These are phyloP conservation scores for Mortierella sp. DNA, from an alignment of 371 early-diverging fungal species.

Conservation along the genomic window DNA sequence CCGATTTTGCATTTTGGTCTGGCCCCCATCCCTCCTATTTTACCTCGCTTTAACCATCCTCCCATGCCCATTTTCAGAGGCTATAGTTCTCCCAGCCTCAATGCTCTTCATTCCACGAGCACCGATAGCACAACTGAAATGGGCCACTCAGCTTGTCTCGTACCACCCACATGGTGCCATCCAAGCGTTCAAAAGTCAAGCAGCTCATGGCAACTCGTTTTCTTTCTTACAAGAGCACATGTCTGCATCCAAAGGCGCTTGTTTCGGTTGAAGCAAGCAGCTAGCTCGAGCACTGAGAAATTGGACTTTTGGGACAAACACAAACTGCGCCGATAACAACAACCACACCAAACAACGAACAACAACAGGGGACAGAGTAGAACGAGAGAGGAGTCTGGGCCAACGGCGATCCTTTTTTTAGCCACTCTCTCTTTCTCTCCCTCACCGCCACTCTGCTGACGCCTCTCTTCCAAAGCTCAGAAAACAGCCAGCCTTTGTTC, in stretches of 20 bases:
- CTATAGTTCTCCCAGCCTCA: not conserved
- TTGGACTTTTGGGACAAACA: conserved; percentile 7
- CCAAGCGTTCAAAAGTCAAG: not conserved
- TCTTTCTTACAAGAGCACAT: not conserved
- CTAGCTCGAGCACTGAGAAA: not conserved
- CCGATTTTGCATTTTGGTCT: not conserved
- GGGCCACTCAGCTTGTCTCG: not conserved
- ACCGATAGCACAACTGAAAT: not conserved
- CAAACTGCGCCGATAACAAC: not conserved
- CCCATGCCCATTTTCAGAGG: not conserved
- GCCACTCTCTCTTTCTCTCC: not conserved
- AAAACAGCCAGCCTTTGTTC: too few relatives aligned
- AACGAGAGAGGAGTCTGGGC: not conserved
- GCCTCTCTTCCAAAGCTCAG: too few relatives aligned
- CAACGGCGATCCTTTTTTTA: not conserved
- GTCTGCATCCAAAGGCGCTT: not conserved
- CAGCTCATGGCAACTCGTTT: too few relatives aligned
- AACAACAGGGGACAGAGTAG: not conserved
- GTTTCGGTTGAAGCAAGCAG: not conserved
- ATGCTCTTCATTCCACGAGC: not conserved
- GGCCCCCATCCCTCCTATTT: not conserved
- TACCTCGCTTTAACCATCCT: too few relatives aligned
- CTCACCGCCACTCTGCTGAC: not conserved
- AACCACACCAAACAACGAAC: not conserved
- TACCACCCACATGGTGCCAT: conserved; percentile 5